Percentiles rank a stretch among this genome's conserved stretches.
Conservation (phyloP, 805 yeast genomes). For the Cyberlindnera xylosilytica region DNA sequence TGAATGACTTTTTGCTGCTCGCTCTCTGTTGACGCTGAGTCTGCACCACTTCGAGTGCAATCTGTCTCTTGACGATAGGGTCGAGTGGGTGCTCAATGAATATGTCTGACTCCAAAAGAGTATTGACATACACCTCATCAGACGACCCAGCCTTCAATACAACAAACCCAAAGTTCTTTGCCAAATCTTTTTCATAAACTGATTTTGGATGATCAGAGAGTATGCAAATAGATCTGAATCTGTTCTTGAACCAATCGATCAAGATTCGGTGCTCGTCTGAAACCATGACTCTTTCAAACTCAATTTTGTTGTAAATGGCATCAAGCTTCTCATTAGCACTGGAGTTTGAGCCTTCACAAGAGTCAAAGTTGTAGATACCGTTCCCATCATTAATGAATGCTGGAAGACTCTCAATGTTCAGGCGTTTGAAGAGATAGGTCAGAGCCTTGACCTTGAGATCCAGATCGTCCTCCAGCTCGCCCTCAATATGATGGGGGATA, state of each 20-base stretch:
- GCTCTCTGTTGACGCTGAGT: slow-evolving; percentile 27
- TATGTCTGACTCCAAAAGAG: slow-evolving; percentile 46
- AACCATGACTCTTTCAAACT: slow-evolving; percentile 40
- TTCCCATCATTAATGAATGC: slow-evolving; percentile 37
- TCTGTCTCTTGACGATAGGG: slow-evolving; percentile 35
- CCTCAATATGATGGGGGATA: slow-evolving; percentile 47
- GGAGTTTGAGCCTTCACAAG: background rate
- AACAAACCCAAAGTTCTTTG: slow-evolving; percentile 30
- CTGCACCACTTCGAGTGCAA: slow-evolving; percentile 35
- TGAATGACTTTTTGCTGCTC: slow-evolving; percentile 26
- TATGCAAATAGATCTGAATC: slow-evolving; percentile 59
- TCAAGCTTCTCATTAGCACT: slow-evolving; percentile 43
- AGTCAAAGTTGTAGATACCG: slow-evolving; percentile 23
- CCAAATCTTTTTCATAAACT: slow-evolving; percentile 21
- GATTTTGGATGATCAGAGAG: slow-evolving; percentile 46
- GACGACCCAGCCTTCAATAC: slow-evolving; percentile 40
- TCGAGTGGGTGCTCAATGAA: slow-evolving; percentile 55
- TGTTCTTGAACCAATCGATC: slow-evolving; percentile 64
- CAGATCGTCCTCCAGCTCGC: slow-evolving; percentile 50
- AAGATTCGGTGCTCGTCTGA: slow-evolving; percentile 62
- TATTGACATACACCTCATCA: slow-evolving; percentile 42
- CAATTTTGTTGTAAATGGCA: slow-evolving; percentile 45
- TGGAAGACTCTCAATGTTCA: slow-evolving; percentile 40
- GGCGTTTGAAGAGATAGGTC: slow-evolving; percentile 53
- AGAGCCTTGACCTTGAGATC: slow-evolving; percentile 62